phyloP scores from a whole-genome alignment of 495 filamentous ascomycete genomes.

The Podospora pseudoanserina region DNA sequence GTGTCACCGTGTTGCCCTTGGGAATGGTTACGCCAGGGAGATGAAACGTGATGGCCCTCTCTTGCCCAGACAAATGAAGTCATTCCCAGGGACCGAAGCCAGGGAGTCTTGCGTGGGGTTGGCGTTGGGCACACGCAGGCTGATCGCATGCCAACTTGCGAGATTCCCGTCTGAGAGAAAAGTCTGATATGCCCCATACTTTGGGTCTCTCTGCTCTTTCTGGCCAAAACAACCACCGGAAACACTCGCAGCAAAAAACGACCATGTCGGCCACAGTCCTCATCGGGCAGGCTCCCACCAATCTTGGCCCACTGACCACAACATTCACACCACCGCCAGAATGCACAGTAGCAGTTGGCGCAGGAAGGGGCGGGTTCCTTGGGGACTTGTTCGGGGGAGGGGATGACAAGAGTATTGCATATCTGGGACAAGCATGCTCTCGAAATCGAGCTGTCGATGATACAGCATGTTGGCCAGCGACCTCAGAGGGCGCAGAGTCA shows the following conservation, averaged over 20 bases:
- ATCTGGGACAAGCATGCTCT: constrained; percentile 26
- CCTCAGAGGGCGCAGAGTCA: constrained; percentile 19
- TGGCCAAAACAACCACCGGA: not conserved
- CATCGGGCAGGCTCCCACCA: constrained; percentile 27
- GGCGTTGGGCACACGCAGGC: not conserved
- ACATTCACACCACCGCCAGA: constrained; percentile 34
- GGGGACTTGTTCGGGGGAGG: constrained; percentile 15
- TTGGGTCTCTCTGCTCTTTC: not conserved
- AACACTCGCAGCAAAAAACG: not conserved
- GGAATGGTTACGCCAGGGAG: constrained; percentile 9
- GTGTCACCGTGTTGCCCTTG: not conserved
- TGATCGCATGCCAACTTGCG: constrained; percentile 3
- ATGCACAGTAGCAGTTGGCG: constrained; percentile 31
- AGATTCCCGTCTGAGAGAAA: not conserved
- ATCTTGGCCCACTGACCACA: constrained; percentile 36
- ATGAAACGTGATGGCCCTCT: constrained; percentile 1
- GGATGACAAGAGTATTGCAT: constrained; percentile 16
- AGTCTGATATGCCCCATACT: not conserved
- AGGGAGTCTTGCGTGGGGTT: not conserved
- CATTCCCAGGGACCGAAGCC: constrained; percentile 7
- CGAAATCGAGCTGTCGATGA: constrained; percentile 17
- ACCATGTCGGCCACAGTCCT: constrained; percentile 24
- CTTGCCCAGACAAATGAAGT: constrained; percentile 6
- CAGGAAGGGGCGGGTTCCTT: constrained; percentile 17
- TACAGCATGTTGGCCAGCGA: constrained; percentile 34